Base-by-base conservation (phyloP, 176 grass and related monocot species). In the Stipa capillata region DNA sequence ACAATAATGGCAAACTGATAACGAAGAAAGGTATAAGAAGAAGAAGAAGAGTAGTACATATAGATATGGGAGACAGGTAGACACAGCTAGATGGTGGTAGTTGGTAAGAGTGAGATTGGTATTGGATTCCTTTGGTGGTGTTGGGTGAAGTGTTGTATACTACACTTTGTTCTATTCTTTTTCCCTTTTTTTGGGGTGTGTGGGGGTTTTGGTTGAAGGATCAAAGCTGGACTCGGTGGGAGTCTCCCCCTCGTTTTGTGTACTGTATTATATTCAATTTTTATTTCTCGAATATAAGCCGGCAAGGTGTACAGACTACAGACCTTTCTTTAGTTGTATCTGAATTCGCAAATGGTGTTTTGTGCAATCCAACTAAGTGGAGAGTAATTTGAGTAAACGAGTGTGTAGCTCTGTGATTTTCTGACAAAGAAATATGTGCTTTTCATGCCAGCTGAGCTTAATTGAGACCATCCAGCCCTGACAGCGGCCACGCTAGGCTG, bases 141-240 rank as follows among this genome's bases (percentile, higher is more conserved):
- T 70, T 35, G 56, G 53, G 25, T 68, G 21, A 81, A 20, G 41
- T n/a, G n/a, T n/a, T 87, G 80, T 71, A 74, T 48, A n/a, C 17
- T 23, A 52, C 79, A 74, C 49, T 25, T 55, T 74, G 24, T 20
- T 37, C 14, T 35, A 76, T 74, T 77, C 8, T 27, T 17, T 16
- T 0, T 39, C 18, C 83, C 79, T 65, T 51, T 63, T 83, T 85
- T 59, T 4, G 15, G 54, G 56, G 32, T 31, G n/a, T n/a, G n/a
- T n/a, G n/a, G n/a, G n/a, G n/a, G 3, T 65, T 69, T 84, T 54
- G 35, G 44, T 33, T 8, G 11, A 67, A 54, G 81, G 27, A 80
- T 77, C 43, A 55, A 71, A 85, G 43, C 21, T 69, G 79, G 79
- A 80, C 11, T 82, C 61, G 85, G 85, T 90, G 69, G 85, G 73